Conservation (phyloP, 495 filamentous ascomycete species). For the Aspergillus nidulans region DNA sequence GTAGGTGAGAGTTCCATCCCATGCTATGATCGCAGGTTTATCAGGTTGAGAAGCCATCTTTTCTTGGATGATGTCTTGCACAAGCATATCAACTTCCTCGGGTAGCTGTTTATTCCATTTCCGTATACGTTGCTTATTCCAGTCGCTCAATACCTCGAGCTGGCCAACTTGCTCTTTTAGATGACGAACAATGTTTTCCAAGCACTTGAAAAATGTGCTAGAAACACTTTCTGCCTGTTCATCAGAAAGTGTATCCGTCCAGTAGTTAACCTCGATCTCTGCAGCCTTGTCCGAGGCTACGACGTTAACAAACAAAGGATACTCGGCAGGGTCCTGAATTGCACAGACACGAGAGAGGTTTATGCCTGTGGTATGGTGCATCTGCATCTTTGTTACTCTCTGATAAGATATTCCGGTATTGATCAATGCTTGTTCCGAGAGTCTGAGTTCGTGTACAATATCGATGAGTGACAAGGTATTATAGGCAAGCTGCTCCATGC, state of each 20-base stretch:
- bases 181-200: conserved; percentile 39
- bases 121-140: conserved; percentile 34
- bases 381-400: not conserved
- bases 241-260: conserved; percentile 47
- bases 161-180: conserved; percentile 29
- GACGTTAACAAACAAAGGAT: conserved; percentile 51
- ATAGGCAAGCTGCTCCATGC: conserved; percentile 44
- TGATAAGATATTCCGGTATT: conserved; percentile 5
- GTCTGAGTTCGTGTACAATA: conserved; percentile 44
- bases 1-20: conserved; percentile 51
- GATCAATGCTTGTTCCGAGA: conserved; percentile 18
- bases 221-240: conserved; percentile 49
- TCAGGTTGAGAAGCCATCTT: conserved; percentile 33
- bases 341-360: not conserved
- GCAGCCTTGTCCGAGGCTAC: conserved; percentile 44
- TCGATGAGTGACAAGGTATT: conserved; percentile 49
- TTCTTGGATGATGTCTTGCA: conserved; percentile 41
- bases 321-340: conserved; percentile 35
- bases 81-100: conserved; percentile 31
- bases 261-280: conserved; percentile 52
- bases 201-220: conserved; percentile 42
- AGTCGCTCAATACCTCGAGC: conserved; percentile 34
- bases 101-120: conserved; percentile 43
- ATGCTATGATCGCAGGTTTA: conserved; percentile 37
- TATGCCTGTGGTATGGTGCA: not conserved